phyloP scores from a whole-genome alignment of 225 moss, liverwort and hornwort genomes.

The Asterella californica region DNA sequence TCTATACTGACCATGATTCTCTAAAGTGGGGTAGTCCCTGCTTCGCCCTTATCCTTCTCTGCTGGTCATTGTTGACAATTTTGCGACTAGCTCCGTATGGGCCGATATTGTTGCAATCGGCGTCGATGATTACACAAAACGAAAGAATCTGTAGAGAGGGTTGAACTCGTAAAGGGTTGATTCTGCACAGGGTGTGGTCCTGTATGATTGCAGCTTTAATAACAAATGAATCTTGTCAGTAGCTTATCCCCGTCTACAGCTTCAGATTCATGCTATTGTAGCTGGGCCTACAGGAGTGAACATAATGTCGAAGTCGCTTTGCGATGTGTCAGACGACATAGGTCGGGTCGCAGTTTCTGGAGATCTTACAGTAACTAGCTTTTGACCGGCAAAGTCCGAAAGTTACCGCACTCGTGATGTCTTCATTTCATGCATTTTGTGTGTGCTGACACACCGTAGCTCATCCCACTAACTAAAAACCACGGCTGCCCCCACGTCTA shows the following conservation, averaged over 20 bases:
- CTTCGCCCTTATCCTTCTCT: background rate
- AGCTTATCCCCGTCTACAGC: slow-evolving; percentile 1
- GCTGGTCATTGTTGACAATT: background rate
- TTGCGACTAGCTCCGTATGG: background rate
- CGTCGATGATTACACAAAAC: background rate
- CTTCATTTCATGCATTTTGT: too few species aligned
- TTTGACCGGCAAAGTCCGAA: background rate
- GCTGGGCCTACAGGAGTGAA: background rate
- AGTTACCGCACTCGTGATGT: background rate
- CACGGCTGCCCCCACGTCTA: background rate
- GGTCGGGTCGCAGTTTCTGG: background rate
- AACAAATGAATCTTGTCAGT: background rate
- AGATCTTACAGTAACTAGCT: background rate
- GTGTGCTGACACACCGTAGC: background rate
- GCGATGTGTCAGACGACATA: slow-evolving; percentile 4
- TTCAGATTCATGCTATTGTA: background rate
- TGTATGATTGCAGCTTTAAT: background rate
- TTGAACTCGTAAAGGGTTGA: background rate
- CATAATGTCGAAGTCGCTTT: background rate
- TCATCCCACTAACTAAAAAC: background rate
- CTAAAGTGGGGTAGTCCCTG: background rate
- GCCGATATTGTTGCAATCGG: background rate
- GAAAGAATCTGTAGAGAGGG: background rate
- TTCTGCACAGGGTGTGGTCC: background rate
- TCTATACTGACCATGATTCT: background rate